Evolutionary conservation across 352 stramenopile species (phyloP).

Genomic region (Phytophthora cajani): DNA sequence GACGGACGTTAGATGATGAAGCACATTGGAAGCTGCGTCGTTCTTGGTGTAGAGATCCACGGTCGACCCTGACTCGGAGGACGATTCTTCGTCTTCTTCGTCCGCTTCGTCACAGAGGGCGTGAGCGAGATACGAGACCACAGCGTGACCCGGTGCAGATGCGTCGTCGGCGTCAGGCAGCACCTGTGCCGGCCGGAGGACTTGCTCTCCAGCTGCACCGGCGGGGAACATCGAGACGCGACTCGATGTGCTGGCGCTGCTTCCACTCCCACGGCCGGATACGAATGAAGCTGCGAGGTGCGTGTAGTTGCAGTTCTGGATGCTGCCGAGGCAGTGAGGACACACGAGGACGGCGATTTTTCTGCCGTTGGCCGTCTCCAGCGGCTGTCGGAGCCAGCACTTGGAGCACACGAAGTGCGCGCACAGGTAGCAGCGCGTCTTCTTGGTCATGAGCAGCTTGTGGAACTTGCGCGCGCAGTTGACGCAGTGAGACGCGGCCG

Average conservation of each 20-base stretch:
- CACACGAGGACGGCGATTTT: constrained; percentile 51
- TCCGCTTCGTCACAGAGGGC: constrained; percentile 9
- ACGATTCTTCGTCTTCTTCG: background rate
- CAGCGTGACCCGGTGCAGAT: constrained; percentile 18
- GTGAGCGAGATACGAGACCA: constrained; percentile 26
- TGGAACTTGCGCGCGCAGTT: constrained; percentile 54
- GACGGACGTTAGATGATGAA: constrained; percentile 44
- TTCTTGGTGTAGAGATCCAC: constrained; percentile 4
- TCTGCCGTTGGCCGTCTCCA: constrained; percentile 36
- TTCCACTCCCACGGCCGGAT: constrained; percentile 16
- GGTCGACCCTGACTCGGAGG: constrained; percentile 1
- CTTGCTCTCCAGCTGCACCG: constrained; percentile 3
- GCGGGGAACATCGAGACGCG: constrained; percentile 11
- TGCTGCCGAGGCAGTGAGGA: constrained; percentile 44
- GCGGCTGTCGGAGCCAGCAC: constrained; percentile 35
- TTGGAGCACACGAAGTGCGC: constrained; percentile 42
- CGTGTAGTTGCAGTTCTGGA: constrained; percentile 54
- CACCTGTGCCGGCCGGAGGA: constrained; percentile 13
- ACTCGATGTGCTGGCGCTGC: constrained; percentile 28
- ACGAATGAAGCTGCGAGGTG: constrained; percentile 25
- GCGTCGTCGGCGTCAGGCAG: constrained; percentile 16
- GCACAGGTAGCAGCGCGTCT: constrained; percentile 44
- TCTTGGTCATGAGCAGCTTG: constrained; percentile 32
- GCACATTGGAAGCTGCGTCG: constrained; percentile 46
- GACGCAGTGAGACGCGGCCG: constrained; percentile 40